Evolutionary conservation across 2,329 filamentous ascomycete species (phyloP).

Genomic region (Kalmusia sp.): DNA sequence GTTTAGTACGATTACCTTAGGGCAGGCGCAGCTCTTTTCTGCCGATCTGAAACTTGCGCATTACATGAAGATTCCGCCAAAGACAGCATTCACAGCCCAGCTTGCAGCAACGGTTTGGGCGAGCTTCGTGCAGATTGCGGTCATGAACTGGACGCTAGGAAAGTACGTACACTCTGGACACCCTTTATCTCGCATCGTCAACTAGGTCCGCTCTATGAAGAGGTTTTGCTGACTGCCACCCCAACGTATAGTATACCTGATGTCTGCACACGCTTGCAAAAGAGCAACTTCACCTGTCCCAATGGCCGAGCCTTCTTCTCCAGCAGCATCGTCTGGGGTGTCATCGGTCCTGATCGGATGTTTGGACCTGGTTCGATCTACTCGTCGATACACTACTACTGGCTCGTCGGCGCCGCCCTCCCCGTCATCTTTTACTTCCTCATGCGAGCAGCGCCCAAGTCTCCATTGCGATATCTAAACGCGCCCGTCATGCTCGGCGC

Average conservation of each 20-base stretch:
- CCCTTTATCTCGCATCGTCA: background rate
- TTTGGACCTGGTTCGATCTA: slow-evolving; percentile 71
- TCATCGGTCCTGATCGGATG: slow-evolving; percentile 74
- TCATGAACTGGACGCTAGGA: slow-evolving; percentile 64
- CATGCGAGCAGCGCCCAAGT: slow-evolving; percentile 67
- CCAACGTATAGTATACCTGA: slow-evolving; percentile 60
- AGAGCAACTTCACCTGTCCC: slow-evolving; percentile 67
- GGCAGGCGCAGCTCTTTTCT: slow-evolving; percentile 52
- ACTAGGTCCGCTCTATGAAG: no score
- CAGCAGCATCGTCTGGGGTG: slow-evolving; percentile 67
- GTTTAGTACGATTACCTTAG: slow-evolving; percentile 33
- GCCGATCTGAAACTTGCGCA: slow-evolving; percentile 60
- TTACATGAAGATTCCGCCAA: slow-evolving; percentile 65
- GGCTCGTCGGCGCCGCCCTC: slow-evolving; percentile 68
- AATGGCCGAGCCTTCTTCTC: slow-evolving; percentile 70
- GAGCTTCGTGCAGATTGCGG: slow-evolving; percentile 70
- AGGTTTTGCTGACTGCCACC: background rate
- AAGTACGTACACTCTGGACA: background rate
- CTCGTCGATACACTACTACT: slow-evolving; percentile 72
- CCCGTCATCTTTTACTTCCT: slow-evolving; percentile 69
- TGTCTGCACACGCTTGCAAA: slow-evolving; percentile 67
- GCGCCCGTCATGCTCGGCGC: slow-evolving; percentile 61
- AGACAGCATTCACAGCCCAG: slow-evolving; percentile 71
- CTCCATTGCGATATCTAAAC: slow-evolving; percentile 69
- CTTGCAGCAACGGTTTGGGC: slow-evolving; percentile 71